Base-by-base conservation (phyloP, 2,329 filamentous ascomycete species). In the Pestalotiopsis sp. region DNA sequence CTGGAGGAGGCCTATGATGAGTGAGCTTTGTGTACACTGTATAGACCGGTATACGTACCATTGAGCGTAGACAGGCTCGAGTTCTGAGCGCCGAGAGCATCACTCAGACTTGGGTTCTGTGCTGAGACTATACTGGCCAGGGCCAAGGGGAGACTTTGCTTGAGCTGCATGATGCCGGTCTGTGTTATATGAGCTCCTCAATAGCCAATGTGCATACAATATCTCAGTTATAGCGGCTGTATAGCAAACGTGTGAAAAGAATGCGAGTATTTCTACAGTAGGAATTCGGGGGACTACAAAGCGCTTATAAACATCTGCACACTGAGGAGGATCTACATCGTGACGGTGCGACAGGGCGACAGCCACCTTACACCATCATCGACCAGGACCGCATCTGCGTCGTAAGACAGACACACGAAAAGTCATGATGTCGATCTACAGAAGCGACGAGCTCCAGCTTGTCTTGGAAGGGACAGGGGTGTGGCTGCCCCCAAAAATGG, bases 1-100 rank as follows among this genome's bases (percentile, higher is more conserved):
- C 66, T 5, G 70, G 67, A 76, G 66, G 4, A 75, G 63, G 45
- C 71, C 74, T 76, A 13, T 60, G 7, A 31, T 61, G 11, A 2
- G 2, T 36, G 31, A 36, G 31, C 31, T 36, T 36, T 61, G 41
- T 68, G 17, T 64, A 23, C 59, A 27, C 31, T 56, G 20, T 23
- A 13, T 27, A 3, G 31, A 36, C 2, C 1, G 31, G 31, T 36
- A 36, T 36, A 9, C 6, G 7, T 60, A 68, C 69, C 36, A 36
- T 70, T 70, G 13, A 70, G 60, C 12, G 63, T 56, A 6, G 69
- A 70, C 39, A 70, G 39, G 36, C 61, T 70, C 23, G 59, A 41
- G 36, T 70, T 70, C 59, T 70, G 66, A 23, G 58, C 38, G 27
- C 59, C 61, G 9, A 70, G 69, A 20, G 67, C 69, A 23, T 70